Percentiles rank a stretch among this genome's conserved stretches.
phyloP scores from a whole-genome alignment of 257 asterid species.

The Solanum peruvianum region DNA sequence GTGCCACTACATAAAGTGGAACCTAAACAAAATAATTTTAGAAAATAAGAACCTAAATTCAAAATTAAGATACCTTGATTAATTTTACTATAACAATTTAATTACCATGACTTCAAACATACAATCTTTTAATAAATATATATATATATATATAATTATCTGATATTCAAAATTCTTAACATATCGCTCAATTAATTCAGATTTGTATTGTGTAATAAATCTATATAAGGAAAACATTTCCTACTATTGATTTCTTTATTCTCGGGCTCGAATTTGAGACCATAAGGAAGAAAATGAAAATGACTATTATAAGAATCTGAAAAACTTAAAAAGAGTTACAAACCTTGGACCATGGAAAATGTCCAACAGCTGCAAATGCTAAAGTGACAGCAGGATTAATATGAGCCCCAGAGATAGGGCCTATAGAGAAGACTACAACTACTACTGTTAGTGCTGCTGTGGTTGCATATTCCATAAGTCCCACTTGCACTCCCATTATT shows the following conservation, averaged over 20 bases:
- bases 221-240: neutral
- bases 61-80: neutral
- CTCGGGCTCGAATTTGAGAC: neutral
- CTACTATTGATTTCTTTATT: neutral
- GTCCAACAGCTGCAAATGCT: conserved; percentile 66
- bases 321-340: neutral
- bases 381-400: conserved; percentile 77
- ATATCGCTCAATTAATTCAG: neutral
- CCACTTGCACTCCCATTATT: conserved; percentile 35
- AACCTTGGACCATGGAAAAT: conserved; percentile 79
- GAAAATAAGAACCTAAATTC: neutral
- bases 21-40: conserved; percentile 29
- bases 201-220: neutral
- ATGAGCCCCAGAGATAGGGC: conserved; percentile 88
- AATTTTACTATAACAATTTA: neutral
- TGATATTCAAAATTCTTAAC: neutral
- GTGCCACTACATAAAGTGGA: conserved; percentile 55
- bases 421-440: conserved; percentile 51
- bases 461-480: conserved; percentile 63
- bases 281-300: neutral
- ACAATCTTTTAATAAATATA: neutral
- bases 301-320: neutral
- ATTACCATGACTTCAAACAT: neutral
- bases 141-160: neutral
- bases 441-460: conserved; percentile 71